Base-by-base conservation (phyloP, 2,329 filamentous ascomycete species). In the Chrysoporthe puriensis region DNA sequence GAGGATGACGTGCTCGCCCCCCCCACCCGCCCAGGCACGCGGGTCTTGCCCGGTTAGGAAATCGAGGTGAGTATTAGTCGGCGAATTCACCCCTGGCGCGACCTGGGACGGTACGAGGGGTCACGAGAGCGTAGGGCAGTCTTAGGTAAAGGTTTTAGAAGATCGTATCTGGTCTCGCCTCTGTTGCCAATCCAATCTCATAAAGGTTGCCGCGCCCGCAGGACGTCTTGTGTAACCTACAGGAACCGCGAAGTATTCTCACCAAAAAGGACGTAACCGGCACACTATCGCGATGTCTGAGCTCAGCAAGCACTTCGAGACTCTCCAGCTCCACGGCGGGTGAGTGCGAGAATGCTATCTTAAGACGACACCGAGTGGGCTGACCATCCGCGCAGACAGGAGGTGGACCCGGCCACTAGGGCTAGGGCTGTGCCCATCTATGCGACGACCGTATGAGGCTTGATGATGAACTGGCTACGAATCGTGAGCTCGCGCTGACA, bases 401-500 rank as follows among this genome's bases (percentile, higher is more conserved):
- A 89, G 74, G 89, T 92, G 34, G 96, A 98, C 77, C 82, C 91
- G 36, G 79, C 89, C 2, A 97, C 95, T 70, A 95, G 96, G 69
- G 86, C 96, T 36, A 89, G 96, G 74, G 96, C 95, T 59, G 94
- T 97, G 9, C 96, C 96, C 64, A 98, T 99, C 77, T 98, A 98
- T 78, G 94, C 95, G 16, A 94, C 94, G 5, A 95, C 91, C n/a
- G 86, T 87, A 66, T 69, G 89, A 46, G 4, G 18, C 43, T 5
- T 14, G 11, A 26, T 4, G 16, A 18, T 26, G 26, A 13, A 2
- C 16, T 44, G 3, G 46, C 4, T 32, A 34, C 21, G 34, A 1
- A 13, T 2, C 18, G n/a, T n/a, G n/a, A 32, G 11, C 11, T 36
- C 3, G n/a, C 26, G 73, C 69, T 72, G 64, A 74, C 63, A 56